Conservation (phyloP, 2,329 filamentous ascomycete genomes). For the Aspergillus jensenii region DNA sequence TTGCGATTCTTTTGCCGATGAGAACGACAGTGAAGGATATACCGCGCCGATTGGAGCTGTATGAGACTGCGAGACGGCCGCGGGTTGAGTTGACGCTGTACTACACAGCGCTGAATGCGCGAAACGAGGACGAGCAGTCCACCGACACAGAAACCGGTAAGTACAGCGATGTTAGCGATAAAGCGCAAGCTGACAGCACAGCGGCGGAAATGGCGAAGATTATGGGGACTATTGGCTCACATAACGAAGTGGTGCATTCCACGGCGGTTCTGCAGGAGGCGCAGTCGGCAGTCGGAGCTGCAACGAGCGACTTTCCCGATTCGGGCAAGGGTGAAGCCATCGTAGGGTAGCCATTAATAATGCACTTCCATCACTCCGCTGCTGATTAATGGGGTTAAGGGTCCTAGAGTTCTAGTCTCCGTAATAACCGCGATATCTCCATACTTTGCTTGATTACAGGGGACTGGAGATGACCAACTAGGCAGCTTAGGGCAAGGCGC, state of each 20-base stretch:
- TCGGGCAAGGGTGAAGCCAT: neutral
- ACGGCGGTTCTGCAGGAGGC: neutral
- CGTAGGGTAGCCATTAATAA: slow-evolving; percentile 1
- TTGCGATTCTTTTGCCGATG: slow-evolving; percentile 26
- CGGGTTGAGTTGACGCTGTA: slow-evolving; percentile 22
- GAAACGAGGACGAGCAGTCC: slow-evolving; percentile 20
- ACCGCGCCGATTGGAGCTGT: slow-evolving; percentile 17
- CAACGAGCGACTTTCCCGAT: neutral
- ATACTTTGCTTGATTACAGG: neutral
- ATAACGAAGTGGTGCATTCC: slow-evolving; percentile 19
- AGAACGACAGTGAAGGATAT: slow-evolving; percentile 19
- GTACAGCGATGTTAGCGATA: neutral
- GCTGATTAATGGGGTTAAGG: neutral
- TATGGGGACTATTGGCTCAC: slow-evolving; percentile 22
- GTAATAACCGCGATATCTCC: neutral
- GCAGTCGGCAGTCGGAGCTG: neutral
- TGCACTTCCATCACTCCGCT: neutral
- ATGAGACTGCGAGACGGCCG: slow-evolving; percentile 19
- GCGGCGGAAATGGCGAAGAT: slow-evolving; percentile 23
- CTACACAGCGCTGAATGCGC: slow-evolving; percentile 25
- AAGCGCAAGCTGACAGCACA: slow-evolving; percentile 2
- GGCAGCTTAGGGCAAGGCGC: neutral
- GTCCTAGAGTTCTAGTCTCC: neutral
- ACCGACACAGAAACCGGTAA: slow-evolving; percentile 18
- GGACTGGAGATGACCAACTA: neutral